Percentiles rank a stretch among this genome's conserved stretches.
phyloP scores from a whole-genome alignment of 1,284 basidiomycete species.

The Boletellus sp. region DNA sequence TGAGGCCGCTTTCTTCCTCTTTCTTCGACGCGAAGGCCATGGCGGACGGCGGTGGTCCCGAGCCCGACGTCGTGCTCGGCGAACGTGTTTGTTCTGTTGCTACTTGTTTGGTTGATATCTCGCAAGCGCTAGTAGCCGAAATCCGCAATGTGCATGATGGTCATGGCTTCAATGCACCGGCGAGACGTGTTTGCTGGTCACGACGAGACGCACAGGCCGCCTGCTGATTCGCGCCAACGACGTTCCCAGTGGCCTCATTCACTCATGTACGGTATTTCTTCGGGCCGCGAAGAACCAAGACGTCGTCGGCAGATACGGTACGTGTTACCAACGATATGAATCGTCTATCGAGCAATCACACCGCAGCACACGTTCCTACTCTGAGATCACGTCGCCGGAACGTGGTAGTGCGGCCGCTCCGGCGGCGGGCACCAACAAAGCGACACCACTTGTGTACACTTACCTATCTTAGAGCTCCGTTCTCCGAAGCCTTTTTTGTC shows the following conservation, averaged over 20 bases:
- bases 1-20: constrained; percentile 86
- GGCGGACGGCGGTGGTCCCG: constrained; percentile 38
- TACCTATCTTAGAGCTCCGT: background rate
- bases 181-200: background rate
- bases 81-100: constrained; percentile 27
- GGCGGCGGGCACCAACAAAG: background rate
- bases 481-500: too few relatives aligned
- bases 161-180: background rate
- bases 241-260: background rate
- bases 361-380: background rate
- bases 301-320: background rate
- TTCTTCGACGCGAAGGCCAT: constrained; percentile 86
- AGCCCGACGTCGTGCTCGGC: constrained; percentile 11
- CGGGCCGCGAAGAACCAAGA: background rate
- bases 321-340: background rate
- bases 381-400: background rate
- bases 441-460: constrained; percentile 1
- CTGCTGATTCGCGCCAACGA: background rate
- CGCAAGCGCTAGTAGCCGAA: too few relatives aligned
- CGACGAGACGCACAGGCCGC: too few relatives aligned
- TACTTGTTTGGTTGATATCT: constrained; percentile 23
- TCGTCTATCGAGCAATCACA: background rate
- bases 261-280: background rate
- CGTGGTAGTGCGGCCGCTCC: constrained; percentile 1
- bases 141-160: too few relatives aligned